These are phyloP conservation scores for Rosa hybrid DNA, from an alignment of 331 rosid species.

Conservation along the genomic window DNA sequence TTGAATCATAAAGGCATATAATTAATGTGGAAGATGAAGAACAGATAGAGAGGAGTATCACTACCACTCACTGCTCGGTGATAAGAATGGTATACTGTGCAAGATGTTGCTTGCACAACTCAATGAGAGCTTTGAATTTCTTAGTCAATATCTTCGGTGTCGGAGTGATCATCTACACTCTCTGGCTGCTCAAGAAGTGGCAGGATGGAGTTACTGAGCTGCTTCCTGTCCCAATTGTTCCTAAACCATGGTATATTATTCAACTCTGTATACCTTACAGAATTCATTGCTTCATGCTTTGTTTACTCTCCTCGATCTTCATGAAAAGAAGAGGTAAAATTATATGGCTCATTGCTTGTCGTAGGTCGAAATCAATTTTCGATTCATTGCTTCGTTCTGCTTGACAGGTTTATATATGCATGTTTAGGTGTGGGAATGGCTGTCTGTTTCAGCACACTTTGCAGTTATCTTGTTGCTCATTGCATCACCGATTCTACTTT, in stretches of 20 bases:
- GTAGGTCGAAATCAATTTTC: not conserved
- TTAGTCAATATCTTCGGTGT: slow-evolving; percentile 34
- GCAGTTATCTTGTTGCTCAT: slow-evolving; percentile 35
- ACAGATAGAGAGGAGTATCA: not conserved
- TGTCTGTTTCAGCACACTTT: slow-evolving; percentile 46
- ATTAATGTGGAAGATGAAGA: not conserved
- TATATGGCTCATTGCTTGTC: not conserved
- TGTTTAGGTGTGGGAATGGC: slow-evolving; percentile 55
- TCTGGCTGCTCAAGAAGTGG: slow-evolving; percentile 46
- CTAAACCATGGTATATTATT: slow-evolving; percentile 25
- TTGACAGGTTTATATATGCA: slow-evolving; percentile 51
- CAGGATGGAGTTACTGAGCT: slow-evolving; percentile 29
- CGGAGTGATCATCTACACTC: slow-evolving; percentile 33
- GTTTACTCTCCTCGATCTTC: not conserved
- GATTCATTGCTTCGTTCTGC: slow-evolving; percentile 8
- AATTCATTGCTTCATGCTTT: not conserved
- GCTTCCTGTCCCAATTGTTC: not conserved
- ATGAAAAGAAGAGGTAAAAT: not conserved
- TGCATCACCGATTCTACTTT: slow-evolving; percentile 31
- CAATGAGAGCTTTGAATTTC: slow-evolving; percentile 25
- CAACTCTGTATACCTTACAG: not conserved
- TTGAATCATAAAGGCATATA: not conserved
- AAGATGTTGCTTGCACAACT: slow-evolving; percentile 28
- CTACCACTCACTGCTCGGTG: not conserved
- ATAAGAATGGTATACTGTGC: slow-evolving; percentile 21